Base-by-base conservation (phyloP, 2,329 filamentous ascomycete genomes). In the Neonectria neomacrospora region DNA sequence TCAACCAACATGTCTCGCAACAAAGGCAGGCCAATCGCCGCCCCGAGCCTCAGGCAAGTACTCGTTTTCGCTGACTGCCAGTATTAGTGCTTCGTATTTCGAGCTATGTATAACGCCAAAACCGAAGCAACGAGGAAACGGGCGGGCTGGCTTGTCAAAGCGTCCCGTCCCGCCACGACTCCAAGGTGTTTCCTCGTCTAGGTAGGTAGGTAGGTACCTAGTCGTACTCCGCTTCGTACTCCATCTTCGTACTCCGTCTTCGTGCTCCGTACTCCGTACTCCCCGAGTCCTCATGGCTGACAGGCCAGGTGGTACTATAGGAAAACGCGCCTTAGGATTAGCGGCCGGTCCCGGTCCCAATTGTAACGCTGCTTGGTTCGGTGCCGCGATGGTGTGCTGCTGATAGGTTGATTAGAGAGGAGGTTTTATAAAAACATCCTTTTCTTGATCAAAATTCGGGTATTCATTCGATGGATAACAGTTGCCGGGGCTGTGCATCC, bases 331-430 rank as follows among this genome's bases (percentile, higher is more conserved):
- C 22, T 20, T 20, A 20, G 16, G 44, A 23, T 47, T 39, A 47
- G 56, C 48, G 41, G 50, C 41, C 22, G 32, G 30, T 48, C 56
- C 50, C 56, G 56, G 28, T 39, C 56, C 41, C 56, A 48, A 22
- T 39, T 59, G 22, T 11, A 41, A 53, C 50, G 20, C 48, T 39
- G 56, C 14, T 23, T 32, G n/a, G 41, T 53, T 9, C 16, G 51
- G 39, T 22, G 22, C 28, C 30, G 39, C 18, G 30, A 28, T 45
- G 10, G 47, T 9, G 2, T 16, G 12, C 8, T 37, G 34, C 6
- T n/a, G 2, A 37, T n/a, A 14, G 20, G n/a, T 32, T 37, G 20
- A 59, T 59, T 59, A 39, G 56, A 59, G 30, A 26, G 28, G 14
- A 34, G 10, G 12, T 22, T 16, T 8, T 22, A 16, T 34, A 28